These are phyloP conservation scores for Diphasiastrum complanatum DNA, from an alignment of 83 land plant genomes.

Conservation along the genomic window DNA sequence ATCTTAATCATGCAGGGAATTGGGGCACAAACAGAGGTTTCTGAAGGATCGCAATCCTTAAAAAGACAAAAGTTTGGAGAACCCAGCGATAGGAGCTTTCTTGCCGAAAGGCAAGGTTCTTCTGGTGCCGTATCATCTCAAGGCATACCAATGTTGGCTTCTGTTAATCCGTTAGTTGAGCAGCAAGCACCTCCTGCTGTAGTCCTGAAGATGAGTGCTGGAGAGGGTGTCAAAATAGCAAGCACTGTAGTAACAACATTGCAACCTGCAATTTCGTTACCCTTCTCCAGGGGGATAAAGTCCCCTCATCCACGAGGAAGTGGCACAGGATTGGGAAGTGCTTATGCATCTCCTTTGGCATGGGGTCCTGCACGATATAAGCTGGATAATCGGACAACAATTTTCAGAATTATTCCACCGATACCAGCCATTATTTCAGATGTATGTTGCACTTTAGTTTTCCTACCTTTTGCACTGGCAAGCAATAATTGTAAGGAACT, in stretches of 20 bases:
- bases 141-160: too few species aligned
- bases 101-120: too few species aligned
- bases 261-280: constrained; percentile 11
- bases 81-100: too few species aligned
- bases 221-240: constrained; percentile 17
- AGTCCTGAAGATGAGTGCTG: too few species aligned
- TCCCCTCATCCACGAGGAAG: constrained; percentile 21
- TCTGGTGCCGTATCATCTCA: too few species aligned
- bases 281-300: constrained; percentile 29
- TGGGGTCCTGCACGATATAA: constrained; percentile 39
- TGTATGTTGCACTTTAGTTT: constrained; percentile 31
- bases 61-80: too few species aligned
- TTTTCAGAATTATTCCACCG: constrained; percentile 57
- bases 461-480: too few species aligned
- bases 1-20: too few species aligned
- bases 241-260: constrained; percentile 10
- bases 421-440: constrained; percentile 42
- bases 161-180: too few species aligned
- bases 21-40: too few species aligned
- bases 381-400: constrained; percentile 59
- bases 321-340: neutral
- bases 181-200: too few species aligned
- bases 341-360: constrained; percentile 19
- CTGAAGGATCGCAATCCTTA: too few species aligned
- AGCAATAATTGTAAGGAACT: neutral